Percentiles rank a stretch among this genome's conserved stretches.
These are phyloP conservation scores for Rhodotorula mucilaginosa DNA, from an alignment of 1,284 basidiomycete species.

Conservation along the genomic window DNA sequence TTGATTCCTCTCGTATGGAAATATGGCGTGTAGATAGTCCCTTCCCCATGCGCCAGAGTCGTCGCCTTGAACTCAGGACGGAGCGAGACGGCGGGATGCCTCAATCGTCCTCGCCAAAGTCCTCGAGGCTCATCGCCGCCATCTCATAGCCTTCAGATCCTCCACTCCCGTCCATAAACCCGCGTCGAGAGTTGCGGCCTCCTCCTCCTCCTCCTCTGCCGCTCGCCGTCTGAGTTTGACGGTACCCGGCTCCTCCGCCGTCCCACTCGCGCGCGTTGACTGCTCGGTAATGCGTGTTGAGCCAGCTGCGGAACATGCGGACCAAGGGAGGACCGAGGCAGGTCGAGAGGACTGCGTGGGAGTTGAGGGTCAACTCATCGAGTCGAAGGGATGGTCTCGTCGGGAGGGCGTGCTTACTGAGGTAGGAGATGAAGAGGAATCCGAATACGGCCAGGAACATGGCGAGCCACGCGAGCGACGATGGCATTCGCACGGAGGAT, in stretches of 20 bases:
- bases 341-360: slow-evolving; percentile 11
- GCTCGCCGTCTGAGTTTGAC: background rate
- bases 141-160: slow-evolving; percentile 19
- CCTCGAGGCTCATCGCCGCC: slow-evolving; percentile 7
- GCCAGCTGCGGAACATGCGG: background rate
- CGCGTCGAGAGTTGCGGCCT: background rate
- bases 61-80: no score
- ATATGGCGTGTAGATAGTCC: background rate
- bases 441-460: background rate
- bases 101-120: background rate
- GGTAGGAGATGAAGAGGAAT: slow-evolving; percentile 1
- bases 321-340: slow-evolving; percentile 14
- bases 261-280: slow-evolving; percentile 6
- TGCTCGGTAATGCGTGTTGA: slow-evolving; percentile 10
- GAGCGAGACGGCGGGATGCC: background rate
- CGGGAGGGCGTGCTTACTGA: slow-evolving; percentile 2
- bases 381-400: background rate
- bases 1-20: background rate
- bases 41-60: no score
- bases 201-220: background rate
- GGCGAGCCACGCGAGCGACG: slow-evolving; percentile 3
- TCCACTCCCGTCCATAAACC: slow-evolving; percentile 11
- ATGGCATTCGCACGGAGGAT: background rate
- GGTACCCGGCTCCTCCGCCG: slow-evolving; percentile 3
- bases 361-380: background rate